Percentiles rank a stretch among this genome's conserved stretches.
These are phyloP conservation scores for Cercospora beticola DNA, from an alignment of 2,329 filamentous ascomycete species.

Conservation along the genomic window DNA sequence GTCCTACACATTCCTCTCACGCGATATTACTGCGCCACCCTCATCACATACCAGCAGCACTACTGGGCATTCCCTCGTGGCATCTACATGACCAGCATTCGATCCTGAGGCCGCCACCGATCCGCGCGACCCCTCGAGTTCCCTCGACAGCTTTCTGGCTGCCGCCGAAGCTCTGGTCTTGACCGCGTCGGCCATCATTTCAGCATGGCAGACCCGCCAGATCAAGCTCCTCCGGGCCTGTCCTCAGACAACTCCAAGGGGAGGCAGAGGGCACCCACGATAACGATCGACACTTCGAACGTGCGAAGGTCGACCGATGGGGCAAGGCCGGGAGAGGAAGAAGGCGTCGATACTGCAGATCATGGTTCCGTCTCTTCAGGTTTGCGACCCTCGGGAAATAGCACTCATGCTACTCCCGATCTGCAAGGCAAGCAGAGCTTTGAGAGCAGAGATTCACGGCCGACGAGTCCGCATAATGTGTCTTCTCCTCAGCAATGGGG, in stretches of 20 bases:
- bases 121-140: neutral
- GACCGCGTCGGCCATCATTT: neutral
- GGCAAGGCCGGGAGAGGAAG: conserved; percentile 37
- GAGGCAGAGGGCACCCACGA: conserved; percentile 48
- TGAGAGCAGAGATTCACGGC: conserved; percentile 63
- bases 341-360: conserved; percentile 35
- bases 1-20: neutral
- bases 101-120: conserved; percentile 1
- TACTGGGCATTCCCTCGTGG: neutral
- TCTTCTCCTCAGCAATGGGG: conserved; percentile 60
- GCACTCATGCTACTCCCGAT: conserved; percentile 44
- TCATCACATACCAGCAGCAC: neutral
- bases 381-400: conserved; percentile 24
- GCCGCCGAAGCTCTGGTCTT: neutral
- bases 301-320: conserved; percentile 39
- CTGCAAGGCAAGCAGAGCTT: conserved; percentile 59
- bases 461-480: conserved; percentile 66
- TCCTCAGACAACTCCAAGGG: conserved; percentile 7
- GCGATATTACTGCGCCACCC: conserved; percentile 1
- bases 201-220: conserved; percentile 9
- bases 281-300: conserved; percentile 54
- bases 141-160: neutral
- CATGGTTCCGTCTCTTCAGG: conserved; percentile 15
- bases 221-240: neutral
- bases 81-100: conserved; percentile 7